These are phyloP conservation scores for Pyracantha coccinea DNA, from an alignment of 331 rosid species.

Conservation along the genomic window DNA sequence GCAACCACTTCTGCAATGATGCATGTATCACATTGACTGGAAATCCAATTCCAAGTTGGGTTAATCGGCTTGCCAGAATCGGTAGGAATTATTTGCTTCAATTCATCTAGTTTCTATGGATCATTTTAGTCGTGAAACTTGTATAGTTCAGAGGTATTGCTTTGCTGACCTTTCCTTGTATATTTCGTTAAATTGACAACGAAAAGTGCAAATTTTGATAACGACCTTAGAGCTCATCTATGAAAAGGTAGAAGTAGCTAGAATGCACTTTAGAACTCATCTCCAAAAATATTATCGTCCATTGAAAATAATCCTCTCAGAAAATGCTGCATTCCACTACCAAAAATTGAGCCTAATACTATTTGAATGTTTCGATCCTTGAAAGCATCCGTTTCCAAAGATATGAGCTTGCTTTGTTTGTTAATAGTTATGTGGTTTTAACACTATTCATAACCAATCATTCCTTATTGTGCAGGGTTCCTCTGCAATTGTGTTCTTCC, in stretches of 20 bases:
- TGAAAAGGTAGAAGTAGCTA: no score
- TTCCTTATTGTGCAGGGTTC: constrained; percentile 47
- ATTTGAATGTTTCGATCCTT: no score
- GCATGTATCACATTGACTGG: constrained; percentile 72
- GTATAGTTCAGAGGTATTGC: no score
- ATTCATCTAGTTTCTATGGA: not conserved
- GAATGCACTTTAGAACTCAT: no score
- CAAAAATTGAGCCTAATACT: no score
- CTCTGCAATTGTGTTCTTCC: constrained; percentile 91
- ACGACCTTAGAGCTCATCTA: no score
- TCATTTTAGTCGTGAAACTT: not conserved
- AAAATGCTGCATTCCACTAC: no score
- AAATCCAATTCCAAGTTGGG: constrained; percentile 82
- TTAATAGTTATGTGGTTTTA: not conserved
- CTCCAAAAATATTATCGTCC: no score
- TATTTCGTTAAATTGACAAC: no score
- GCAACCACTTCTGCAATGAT: constrained; percentile 88
- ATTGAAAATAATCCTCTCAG: no score
- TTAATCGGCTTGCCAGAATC: constrained; percentile 88
- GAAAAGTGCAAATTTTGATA: no score
- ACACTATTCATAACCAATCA: not conserved
- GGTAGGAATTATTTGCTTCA: constrained; percentile 32
- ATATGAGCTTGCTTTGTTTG: not conserved
- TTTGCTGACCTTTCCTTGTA: no score
- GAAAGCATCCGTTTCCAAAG: not conserved